A percentile compares a stretch with the other conserved stretches of the same genome.
Evolutionary conservation across 1,284 basidiomycete genomes (phyloP).

Genomic region (Ceratobasidium sp.): DNA sequence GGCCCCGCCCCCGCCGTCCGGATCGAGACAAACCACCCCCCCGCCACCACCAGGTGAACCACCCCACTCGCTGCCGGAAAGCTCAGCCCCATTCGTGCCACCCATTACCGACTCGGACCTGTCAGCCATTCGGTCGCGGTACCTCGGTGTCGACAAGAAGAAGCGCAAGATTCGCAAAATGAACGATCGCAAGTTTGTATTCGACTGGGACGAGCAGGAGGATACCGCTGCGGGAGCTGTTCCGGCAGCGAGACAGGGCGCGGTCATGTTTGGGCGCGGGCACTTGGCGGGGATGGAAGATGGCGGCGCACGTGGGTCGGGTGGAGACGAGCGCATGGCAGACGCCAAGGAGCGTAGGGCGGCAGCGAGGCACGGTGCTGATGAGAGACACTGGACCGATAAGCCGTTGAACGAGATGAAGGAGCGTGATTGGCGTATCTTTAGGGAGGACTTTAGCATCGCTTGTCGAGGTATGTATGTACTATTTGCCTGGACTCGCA

Average conservation of each 20-base stretch:
- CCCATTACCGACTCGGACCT: constrained; percentile 79
- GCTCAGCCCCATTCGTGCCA: constrained; percentile 62
- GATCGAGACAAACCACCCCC: constrained; percentile 55
- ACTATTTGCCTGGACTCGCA: neutral
- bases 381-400: constrained; percentile 97
- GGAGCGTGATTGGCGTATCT: constrained; percentile 98
- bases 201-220: constrained; percentile 96
- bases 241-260: constrained; percentile 71
- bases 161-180: constrained; percentile 92
- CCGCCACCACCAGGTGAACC: constrained; percentile 50
- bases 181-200: constrained; percentile 96
- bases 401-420: constrained; percentile 94
- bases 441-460: constrained; percentile 98
- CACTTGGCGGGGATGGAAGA: constrained; percentile 87
- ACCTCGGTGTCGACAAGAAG: constrained; percentile 90
- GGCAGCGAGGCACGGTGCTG: constrained; percentile 81
- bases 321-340: constrained; percentile 52
- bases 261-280: constrained; percentile 85
- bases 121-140: constrained; percentile 80
- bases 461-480: constrained; percentile 73
- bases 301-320: constrained; percentile 55
- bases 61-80: constrained; percentile 18
- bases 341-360: constrained; percentile 81
- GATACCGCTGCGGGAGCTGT: constrained; percentile 77
- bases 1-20: constrained; percentile 45